phyloP scores from a whole-genome alignment of 352 stramenopile genomes.

The Elongisporangium anandrum region DNA sequence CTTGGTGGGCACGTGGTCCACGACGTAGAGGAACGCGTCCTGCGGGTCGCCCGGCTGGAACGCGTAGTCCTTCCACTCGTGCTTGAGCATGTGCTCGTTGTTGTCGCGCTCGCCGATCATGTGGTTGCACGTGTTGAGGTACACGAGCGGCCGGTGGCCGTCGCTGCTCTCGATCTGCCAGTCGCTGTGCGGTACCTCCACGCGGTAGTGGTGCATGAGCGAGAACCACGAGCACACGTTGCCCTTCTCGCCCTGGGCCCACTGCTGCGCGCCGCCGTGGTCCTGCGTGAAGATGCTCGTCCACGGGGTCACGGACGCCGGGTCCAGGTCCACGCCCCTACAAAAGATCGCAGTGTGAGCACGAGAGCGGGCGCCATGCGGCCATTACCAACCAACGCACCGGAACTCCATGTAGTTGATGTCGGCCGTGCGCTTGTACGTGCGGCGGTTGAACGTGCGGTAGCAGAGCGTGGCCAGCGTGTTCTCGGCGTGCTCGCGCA shows the following conservation, averaged over 20 bases:
- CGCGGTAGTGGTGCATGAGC: conserved; percentile 85
- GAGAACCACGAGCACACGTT: conserved; percentile 85
- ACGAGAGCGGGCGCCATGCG: not conserved
- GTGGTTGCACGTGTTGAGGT: conserved; percentile 89
- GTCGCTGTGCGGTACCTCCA: conserved; percentile 37
- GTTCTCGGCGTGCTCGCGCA: conserved; percentile 69
- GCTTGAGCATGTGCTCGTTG: conserved; percentile 65
- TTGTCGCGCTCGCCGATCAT: conserved; percentile 86
- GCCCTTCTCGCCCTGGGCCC: conserved; percentile 80
- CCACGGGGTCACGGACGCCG: conserved; percentile 40
- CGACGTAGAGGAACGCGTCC: conserved; percentile 73
- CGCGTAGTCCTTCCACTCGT: conserved; percentile 81
- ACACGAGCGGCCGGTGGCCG: conserved; percentile 64
- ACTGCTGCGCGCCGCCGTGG: conserved; percentile 72
- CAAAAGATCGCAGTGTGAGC: not conserved
- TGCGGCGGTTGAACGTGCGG: conserved; percentile 81
- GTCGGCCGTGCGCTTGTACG: conserved; percentile 85
- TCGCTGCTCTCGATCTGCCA: conserved; percentile 36
- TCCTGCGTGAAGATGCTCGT: conserved; percentile 64
- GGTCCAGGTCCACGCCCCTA: conserved; percentile 62
- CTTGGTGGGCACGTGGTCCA: conserved; percentile 82
- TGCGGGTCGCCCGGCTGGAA: conserved; percentile 65
- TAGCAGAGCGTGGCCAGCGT: conserved; percentile 72
- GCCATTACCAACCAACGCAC: conserved; percentile 13
- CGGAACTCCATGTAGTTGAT: conserved; percentile 89